Evolutionary conservation across 2,329 filamentous ascomycete genomes (phyloP).

Genomic region (Cercospora sojina): DNA sequence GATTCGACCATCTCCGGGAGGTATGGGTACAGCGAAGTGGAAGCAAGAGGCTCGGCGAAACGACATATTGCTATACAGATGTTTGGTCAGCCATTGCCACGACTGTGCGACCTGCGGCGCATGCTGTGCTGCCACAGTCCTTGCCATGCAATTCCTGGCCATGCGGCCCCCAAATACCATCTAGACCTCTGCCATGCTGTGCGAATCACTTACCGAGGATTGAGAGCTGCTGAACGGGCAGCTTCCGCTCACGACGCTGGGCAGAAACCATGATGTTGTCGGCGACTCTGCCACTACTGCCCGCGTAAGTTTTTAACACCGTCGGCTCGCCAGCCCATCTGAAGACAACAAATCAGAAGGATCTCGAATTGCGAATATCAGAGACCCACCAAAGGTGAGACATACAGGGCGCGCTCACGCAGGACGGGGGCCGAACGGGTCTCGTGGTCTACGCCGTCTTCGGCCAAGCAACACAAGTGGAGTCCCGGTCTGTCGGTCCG

Average conservation of each 20-base stretch:
- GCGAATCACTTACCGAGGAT: slow-evolving; percentile 62
- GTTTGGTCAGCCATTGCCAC: slow-evolving; percentile 18
- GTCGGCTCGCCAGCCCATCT: not conserved
- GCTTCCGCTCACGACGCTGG: slow-evolving; percentile 48
- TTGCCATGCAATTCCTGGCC: not conserved
- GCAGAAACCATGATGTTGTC: slow-evolving; percentile 20
- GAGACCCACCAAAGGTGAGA: not conserved
- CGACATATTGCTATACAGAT: slow-evolving; percentile 73
- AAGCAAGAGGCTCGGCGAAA: slow-evolving; percentile 84
- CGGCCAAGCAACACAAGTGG: not conserved
- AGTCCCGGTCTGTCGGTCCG: not conserved
- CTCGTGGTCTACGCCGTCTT: slow-evolving; percentile 1
- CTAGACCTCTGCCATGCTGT: not conserved
- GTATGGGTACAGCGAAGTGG: slow-evolving; percentile 93
- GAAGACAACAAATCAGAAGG: not conserved
- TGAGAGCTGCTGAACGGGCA: slow-evolving; percentile 73
- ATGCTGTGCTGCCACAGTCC: not conserved
- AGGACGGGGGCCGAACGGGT: not conserved
- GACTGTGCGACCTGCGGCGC: not conserved
- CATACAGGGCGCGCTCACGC: not conserved
- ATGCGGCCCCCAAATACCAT: not conserved
- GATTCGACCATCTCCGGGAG: slow-evolving; percentile 83
- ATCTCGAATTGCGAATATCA: not conserved
- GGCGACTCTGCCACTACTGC: not conserved
- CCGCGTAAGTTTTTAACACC: not conserved